Conservation (phyloP, 306 rosid species). For the Lablab purpureus region DNA sequence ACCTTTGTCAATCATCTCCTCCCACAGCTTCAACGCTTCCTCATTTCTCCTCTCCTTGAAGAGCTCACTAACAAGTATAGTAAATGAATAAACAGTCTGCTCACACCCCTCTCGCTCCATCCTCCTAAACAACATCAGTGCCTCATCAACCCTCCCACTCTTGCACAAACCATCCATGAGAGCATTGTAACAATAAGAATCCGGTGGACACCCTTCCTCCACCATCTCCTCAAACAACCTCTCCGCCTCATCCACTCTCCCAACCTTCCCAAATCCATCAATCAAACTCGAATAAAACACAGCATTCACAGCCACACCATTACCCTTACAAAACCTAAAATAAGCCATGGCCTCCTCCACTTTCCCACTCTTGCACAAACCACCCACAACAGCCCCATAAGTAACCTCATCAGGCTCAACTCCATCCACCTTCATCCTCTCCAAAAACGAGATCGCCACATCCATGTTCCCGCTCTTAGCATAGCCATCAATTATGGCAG, state of each 20-base stretch:
- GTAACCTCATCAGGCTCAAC: constrained; percentile 83
- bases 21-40: constrained; percentile 83
- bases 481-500: constrained; percentile 76
- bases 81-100: constrained; percentile 79
- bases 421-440: constrained; percentile 72
- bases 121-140: constrained; percentile 58
- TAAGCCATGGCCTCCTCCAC: constrained; percentile 79
- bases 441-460: constrained; percentile 70
- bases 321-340: constrained; percentile 58
- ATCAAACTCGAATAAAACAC: constrained; percentile 82
- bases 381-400: constrained; percentile 79
- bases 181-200: constrained; percentile 80
- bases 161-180: constrained; percentile 78
- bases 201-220: constrained; percentile 66
- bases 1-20: constrained; percentile 85
- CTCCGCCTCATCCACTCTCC: constrained; percentile 82
- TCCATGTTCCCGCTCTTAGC: constrained; percentile 70
- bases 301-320: constrained; percentile 66
- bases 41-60: constrained; percentile 80
- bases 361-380: constrained; percentile 82
- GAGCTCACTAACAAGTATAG: constrained; percentile 74
- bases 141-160: constrained; percentile 71
- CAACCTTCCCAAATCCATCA: constrained; percentile 89
- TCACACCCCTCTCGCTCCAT: constrained; percentile 90
- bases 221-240: constrained; percentile 77